Evolutionary conservation across 768 basidiomycete species (phyloP), one percentile per base, ranked within the genome.

Genomic region (Boletus barrowsii): DNA sequence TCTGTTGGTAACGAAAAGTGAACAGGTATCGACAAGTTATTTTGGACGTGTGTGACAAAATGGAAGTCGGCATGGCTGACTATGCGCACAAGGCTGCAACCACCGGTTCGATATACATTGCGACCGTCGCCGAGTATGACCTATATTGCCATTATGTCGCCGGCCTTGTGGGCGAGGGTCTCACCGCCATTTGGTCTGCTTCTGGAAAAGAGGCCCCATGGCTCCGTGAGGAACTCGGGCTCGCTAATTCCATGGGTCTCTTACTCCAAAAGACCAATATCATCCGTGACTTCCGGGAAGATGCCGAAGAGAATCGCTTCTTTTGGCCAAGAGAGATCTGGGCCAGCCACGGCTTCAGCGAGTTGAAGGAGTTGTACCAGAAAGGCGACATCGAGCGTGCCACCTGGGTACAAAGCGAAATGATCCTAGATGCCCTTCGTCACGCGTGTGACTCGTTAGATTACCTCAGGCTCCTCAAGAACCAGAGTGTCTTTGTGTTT

Each of bases 71-170:
- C 18, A 99, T 99, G 96, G 93, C 97, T 22, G 92, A 96, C 71
- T 98, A 88, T 65, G 86, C 92, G 1, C 90, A 91, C 72, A 84
- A 86, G 59, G 86, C 91, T 6, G 86, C 87, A 6, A 77, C 86
- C 6, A 83, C 83, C 1, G 85, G 84, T 47, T 75, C 81, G 42
- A 79, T 84, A 58, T 87, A 87, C 64, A 79, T 97, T 51, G 80
- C 83, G 42, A 84, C 87, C 7, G 73, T 93, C 49, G 77, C 83
- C 36, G 93, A 97, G 61, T 99, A 94, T 74, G 93, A 98, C 69
- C 81, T 99, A 14, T 99, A 99, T 73, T 99, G 96, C 69, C 96
- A 99, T 71, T 98, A 94, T 67, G 96, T 98, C 61, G 96, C 96
- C 0, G 96, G 96, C 3, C 87, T 99, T 53, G 96, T 98, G 55